A percentile compares a stretch with the other conserved stretches of the same genome.
These are phyloP conservation scores for Bjerkandera adusta DNA, from an alignment of 1,284 basidiomycete genomes.

Conservation along the genomic window DNA sequence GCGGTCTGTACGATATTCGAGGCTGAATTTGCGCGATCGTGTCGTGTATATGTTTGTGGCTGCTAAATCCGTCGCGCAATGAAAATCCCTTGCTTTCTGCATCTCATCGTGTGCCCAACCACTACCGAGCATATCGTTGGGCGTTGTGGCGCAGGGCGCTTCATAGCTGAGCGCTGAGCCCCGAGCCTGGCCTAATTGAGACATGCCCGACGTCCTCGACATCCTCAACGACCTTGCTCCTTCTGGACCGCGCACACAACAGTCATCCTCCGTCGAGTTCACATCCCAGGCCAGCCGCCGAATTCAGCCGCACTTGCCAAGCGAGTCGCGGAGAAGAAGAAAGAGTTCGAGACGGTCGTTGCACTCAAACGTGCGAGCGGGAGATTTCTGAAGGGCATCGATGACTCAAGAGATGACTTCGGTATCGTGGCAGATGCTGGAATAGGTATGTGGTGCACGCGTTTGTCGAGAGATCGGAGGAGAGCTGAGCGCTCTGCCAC, in stretches of 20 bases:
- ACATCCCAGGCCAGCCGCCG: constrained; percentile 38
- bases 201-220: not conserved
- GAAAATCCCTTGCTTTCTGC: too few relatives aligned
- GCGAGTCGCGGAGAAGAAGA: constrained; percentile 83
- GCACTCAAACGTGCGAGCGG: constrained; percentile 64
- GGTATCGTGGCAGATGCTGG: constrained; percentile 75
- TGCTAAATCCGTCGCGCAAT: too few relatives aligned
- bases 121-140: too few relatives aligned
- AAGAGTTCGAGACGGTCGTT: constrained; percentile 71
- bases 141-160: not conserved
- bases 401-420: constrained; percentile 66
- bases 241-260: constrained; percentile 40
- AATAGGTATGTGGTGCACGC: constrained; percentile 58
- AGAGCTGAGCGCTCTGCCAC: not conserved
- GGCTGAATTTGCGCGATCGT: too few relatives aligned
- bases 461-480: too few relatives aligned
- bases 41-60: too few relatives aligned
- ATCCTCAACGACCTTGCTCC: not conserved
- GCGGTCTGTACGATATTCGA: too few relatives aligned
- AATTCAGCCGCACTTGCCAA: constrained; percentile 51
- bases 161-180: not conserved
- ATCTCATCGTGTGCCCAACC: too few relatives aligned
- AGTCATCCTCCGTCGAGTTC: constrained; percentile 56
- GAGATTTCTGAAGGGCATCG: constrained; percentile 63
- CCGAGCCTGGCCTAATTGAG: not conserved